These are phyloP conservation scores for Leucocoprinus sp. DNA, from an alignment of 768 basidiomycete genomes.

Conservation along the genomic window DNA sequence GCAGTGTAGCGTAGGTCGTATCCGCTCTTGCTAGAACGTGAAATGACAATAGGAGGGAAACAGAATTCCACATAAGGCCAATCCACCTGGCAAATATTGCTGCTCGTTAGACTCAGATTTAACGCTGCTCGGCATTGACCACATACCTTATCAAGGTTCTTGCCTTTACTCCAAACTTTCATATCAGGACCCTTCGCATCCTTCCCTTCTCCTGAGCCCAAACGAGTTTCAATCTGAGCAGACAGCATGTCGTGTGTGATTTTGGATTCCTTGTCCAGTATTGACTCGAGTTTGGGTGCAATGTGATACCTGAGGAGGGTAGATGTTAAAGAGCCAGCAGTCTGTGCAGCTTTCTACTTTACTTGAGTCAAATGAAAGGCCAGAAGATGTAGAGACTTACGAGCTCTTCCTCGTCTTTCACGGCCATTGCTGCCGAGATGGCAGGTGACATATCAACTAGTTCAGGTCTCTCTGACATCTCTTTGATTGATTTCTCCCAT, in stretches of 20 bases:
- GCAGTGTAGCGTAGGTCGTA: slow-evolving; percentile 88
- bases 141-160: slow-evolving; percentile 62
- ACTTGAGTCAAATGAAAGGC: not conserved
- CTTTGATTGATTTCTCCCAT: slow-evolving; percentile 64
- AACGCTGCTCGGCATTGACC: slow-evolving; percentile 20
- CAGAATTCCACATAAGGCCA: slow-evolving; percentile 89
- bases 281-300: slow-evolving; percentile 78
- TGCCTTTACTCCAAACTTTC: slow-evolving; percentile 84
- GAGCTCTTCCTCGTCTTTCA: slow-evolving; percentile 88
- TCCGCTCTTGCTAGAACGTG: slow-evolving; percentile 70
- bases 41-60: slow-evolving; percentile 94
- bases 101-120: slow-evolving; percentile 1
- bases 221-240: slow-evolving; percentile 75
- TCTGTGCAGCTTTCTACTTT: slow-evolving; percentile 66
- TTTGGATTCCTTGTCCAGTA: slow-evolving; percentile 86
- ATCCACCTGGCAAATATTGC: slow-evolving; percentile 52
- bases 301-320: slow-evolving; percentile 83
- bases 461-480: slow-evolving; percentile 55
- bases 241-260: slow-evolving; percentile 85
- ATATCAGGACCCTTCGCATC: slow-evolving; percentile 81
- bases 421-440: slow-evolving; percentile 70
- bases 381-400: slow-evolving; percentile 37
- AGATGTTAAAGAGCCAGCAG: slow-evolving; percentile 71
- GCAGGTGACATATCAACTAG: slow-evolving; percentile 71
- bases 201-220: slow-evolving; percentile 78